Evolutionary conservation across 75 land plant species (phyloP).

Genomic region (Cunninghamia lanceolata): DNA sequence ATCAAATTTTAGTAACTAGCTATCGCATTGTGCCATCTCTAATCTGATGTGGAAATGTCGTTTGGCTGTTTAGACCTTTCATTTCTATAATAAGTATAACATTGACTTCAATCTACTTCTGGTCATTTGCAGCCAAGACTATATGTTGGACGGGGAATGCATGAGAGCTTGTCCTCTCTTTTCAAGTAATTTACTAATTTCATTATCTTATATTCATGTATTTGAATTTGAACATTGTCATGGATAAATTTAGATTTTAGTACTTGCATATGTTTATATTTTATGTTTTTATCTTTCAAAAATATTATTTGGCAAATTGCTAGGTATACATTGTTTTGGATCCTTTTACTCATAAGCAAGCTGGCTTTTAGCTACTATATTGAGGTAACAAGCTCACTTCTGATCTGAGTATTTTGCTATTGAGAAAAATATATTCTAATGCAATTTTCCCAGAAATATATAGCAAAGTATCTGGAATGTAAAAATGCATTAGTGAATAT

Average conservation of each 20-base stretch:
- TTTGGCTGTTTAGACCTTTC: neutral
- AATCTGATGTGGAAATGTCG: neutral
- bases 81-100: neutral
- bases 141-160: slow-evolving; percentile 96
- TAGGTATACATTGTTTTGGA: slow-evolving; percentile 88
- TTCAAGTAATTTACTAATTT: slow-evolving; percentile 49
- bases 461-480: neutral
- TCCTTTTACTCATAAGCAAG: slow-evolving; percentile 68
- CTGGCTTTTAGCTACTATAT: slow-evolving; percentile 75
- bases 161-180: slow-evolving; percentile 67
- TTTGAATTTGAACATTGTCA: neutral
- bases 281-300: neutral
- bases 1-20: neutral
- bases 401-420: neutral
- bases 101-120: neutral
- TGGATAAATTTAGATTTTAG: neutral
- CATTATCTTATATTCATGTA: neutral
- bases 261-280: neutral
- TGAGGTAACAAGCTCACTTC: slow-evolving; percentile 51
- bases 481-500: neutral
- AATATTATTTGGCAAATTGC: neutral
- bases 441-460: neutral
- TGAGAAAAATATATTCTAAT: neutral
- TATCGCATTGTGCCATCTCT: neutral
- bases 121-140: slow-evolving; percentile 59